Percentiles rank a stretch among this genome's conserved stretches.
Evolutionary conservation across 2,329 filamentous ascomycete species (phyloP).

Genomic region (Plenodomus tracheiphilus): DNA sequence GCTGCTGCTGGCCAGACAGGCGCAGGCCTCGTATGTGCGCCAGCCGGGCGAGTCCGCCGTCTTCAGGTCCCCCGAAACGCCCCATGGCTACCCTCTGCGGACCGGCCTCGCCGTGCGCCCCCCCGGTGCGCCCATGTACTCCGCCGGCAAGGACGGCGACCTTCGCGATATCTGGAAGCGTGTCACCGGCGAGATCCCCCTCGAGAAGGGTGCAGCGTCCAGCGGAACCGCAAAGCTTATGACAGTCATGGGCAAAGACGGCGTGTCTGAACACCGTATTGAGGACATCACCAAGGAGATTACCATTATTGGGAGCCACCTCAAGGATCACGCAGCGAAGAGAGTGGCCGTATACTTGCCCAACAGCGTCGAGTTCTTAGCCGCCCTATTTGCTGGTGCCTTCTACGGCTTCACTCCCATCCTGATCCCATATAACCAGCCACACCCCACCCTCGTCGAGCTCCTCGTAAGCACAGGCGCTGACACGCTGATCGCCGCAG

Average conservation of each 20-base stretch:
- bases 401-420: constrained; percentile 89
- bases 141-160: constrained; percentile 81
- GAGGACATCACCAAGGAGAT: constrained; percentile 82
- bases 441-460: constrained; percentile 68
- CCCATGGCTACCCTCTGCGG: constrained; percentile 66
- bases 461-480: constrained; percentile 74
- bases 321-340: constrained; percentile 68
- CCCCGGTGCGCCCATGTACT: constrained; percentile 78
- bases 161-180: constrained; percentile 87
- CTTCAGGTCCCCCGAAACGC: constrained; percentile 81
- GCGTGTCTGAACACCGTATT: constrained; percentile 70
- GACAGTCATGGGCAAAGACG: constrained; percentile 77
- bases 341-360: constrained; percentile 88
- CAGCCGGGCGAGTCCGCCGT: constrained; percentile 82
- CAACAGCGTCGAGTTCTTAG: constrained; percentile 87
- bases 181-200: constrained; percentile 65
- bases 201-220: constrained; percentile 65
- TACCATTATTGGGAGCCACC: constrained; percentile 78
- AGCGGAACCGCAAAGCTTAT: constrained; percentile 71
- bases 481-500: constrained; percentile 81
- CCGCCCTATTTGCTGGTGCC: constrained; percentile 78
- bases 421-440: constrained; percentile 79
- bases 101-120: constrained; percentile 72
- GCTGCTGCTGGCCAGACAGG: constrained; percentile 84
- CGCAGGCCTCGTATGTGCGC: constrained; percentile 75